Percentiles rank a stretch among this genome's conserved stretches.
Conservation (phyloP, 1,139 yeast genomes). For the Kodamaea fungicola region DNA sequence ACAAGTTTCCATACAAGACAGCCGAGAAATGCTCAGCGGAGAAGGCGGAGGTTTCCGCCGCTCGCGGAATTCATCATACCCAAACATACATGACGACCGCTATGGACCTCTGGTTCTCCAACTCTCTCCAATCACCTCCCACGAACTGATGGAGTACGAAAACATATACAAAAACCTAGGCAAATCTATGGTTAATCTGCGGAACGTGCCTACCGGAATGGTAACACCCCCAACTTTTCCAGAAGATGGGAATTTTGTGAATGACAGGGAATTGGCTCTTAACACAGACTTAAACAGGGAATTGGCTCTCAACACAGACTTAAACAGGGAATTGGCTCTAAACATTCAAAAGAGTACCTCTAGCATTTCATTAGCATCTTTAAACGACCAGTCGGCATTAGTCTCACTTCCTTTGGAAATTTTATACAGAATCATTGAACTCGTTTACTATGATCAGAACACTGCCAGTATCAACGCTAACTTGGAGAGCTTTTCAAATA, state of each 20-base stretch:
- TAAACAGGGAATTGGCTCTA: background rate
- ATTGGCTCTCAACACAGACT: background rate
- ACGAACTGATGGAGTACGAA: constrained; percentile 16
- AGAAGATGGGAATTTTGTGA: background rate
- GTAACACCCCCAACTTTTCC: constrained; percentile 4
- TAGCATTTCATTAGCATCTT: background rate
- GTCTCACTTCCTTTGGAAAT: constrained; percentile 41
- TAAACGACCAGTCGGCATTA: constrained; percentile 21
- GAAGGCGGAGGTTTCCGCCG: background rate
- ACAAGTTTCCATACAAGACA: constrained; percentile 4
- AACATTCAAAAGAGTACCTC: background rate
- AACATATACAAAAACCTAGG: no score
- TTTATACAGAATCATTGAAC: constrained; percentile 40
- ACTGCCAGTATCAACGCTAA: constrained; percentile 39
- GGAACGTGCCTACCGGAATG: constrained; percentile 1
- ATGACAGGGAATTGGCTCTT: background rate
- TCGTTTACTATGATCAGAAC: constrained; percentile 41
- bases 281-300: background rate
- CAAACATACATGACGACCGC: constrained; percentile 3
- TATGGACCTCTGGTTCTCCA: constrained; percentile 23
- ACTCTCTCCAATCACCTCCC: constrained; percentile 36
- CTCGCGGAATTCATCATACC: background rate
- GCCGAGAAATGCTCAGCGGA: background rate
- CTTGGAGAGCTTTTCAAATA: constrained; percentile 40
- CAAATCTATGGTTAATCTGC: no score